These are phyloP conservation scores for Fusarium staphyleae DNA, from an alignment of 2,329 filamentous ascomycete genomes.

Conservation along the genomic window DNA sequence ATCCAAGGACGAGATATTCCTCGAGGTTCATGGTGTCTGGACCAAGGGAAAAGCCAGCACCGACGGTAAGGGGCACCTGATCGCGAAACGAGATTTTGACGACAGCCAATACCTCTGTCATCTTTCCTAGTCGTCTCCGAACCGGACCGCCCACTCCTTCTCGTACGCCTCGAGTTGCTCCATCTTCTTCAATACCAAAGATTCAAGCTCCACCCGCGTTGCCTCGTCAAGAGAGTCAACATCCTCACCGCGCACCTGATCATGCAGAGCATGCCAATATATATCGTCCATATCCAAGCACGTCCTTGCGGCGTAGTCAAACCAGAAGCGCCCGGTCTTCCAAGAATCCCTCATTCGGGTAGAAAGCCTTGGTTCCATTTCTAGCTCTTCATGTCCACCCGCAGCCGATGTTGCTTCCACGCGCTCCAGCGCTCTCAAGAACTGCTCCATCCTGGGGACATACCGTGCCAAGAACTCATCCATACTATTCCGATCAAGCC, in stretches of 20 bases:
- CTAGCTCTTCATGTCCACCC: not conserved
- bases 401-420: slow-evolving; percentile 31
- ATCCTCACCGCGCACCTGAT: slow-evolving; percentile 24
- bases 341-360: slow-evolving; percentile 47
- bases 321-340: slow-evolving; percentile 47
- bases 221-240: slow-evolving; percentile 38
- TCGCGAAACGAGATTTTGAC: too few relatives aligned
- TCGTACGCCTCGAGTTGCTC: slow-evolving; percentile 42
- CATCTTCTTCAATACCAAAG: slow-evolving; percentile 41
- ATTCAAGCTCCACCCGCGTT: slow-evolving; percentile 36
- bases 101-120: too few relatives aligned
- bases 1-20: too few relatives aligned
- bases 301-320: slow-evolving; percentile 47
- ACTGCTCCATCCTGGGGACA: slow-evolving; percentile 47
- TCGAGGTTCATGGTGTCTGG: too few relatives aligned
- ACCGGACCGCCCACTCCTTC: slow-evolving; percentile 33
- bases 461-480: slow-evolving; percentile 40
- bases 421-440: slow-evolving; percentile 45
- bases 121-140: too few relatives aligned
- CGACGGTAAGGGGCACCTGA: too few relatives aligned
- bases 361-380: slow-evolving; percentile 23
- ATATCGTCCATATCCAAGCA: slow-evolving; percentile 47
- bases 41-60: too few relatives aligned
- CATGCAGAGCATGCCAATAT: slow-evolving; percentile 44
- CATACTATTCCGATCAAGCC: slow-evolving; percentile 32